Evolutionary conservation across 176 grass and related monocot genomes (phyloP), one percentile per base, ranked within the genome.

Genomic region (Cenchrus fungigraminus): DNA sequence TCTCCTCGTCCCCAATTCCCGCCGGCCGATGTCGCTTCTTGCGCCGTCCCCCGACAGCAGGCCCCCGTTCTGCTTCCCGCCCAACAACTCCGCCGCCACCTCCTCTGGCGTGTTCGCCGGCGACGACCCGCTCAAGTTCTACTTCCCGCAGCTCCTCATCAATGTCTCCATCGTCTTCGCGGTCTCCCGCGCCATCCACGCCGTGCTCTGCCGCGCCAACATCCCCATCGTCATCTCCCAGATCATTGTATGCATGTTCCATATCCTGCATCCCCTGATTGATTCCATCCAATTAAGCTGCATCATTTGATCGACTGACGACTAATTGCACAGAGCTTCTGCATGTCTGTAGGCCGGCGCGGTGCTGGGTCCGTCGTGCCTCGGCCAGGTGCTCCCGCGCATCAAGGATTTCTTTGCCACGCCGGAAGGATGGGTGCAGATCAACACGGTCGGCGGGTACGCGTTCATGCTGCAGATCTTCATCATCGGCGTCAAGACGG

Each of bases 51-150:
- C 8, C 15, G 76, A 68, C 20, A 67, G 71, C 49, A 17, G 11
- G 77, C 76, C 82, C 67, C 63, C 82, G 77, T 84, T 89, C 80
- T 97, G 92, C 86, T 90, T 90, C 86, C 42, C 75, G 6, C 49
- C 62, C 68, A 56, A 42, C n/a, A 62, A 28, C 59, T 62, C 59
- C 59, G n/a, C n/a, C 72, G 87, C 90, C 78, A 94, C 87, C 25
- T 97, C 95, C 53, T 58, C 88, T 4, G 95, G 95, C 22, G 12
- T 94, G 47, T 97, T 91, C 81, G 50, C 91, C 49, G 95, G 92
- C 84, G 95, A 97, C 59, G 89, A 94, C 79, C 92, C 94, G 12
- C 86, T 97, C 80, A 85, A 94, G 74, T 97, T 90, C 85, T 92
- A 91, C 78, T 92, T 94, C 73, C 88, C 94, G 4, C 80, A 92